A percentile compares a stretch with the other conserved stretches of the same genome.
phyloP scores from a whole-genome alignment of 163 green algal species.

The Scenedesmus sp. region DNA sequence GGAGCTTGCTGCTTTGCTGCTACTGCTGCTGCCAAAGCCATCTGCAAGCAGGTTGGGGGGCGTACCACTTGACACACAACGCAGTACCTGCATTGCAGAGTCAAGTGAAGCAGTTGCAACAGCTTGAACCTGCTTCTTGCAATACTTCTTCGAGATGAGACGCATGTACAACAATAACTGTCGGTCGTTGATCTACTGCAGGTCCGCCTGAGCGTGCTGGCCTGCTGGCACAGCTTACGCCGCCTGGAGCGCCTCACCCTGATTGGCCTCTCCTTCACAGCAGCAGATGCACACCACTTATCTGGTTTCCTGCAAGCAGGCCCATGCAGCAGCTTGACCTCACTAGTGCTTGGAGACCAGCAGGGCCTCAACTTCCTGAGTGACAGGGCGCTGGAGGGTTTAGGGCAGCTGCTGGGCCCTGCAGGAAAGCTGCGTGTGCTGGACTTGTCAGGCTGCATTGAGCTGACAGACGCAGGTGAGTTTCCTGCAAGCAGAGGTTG shows the following conservation, averaged over 20 bases:
- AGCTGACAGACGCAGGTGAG: conserved; percentile 43
- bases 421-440: not conserved
- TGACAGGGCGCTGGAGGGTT: conserved; percentile 9
- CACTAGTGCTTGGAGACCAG: conserved; percentile 40
- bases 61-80: too few species aligned
- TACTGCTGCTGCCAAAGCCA: not conserved
- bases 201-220: conserved; percentile 16
- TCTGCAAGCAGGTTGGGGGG: not conserved
- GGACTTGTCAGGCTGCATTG: conserved; percentile 45
- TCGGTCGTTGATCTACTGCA: too few species aligned
- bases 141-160: too few species aligned
- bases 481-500: not conserved
- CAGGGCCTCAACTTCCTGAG: conserved; percentile 24
- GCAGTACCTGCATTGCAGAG: too few species aligned
- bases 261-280: conserved; percentile 10
- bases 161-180: too few species aligned
- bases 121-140: not conserved
- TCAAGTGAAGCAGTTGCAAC: not conserved
- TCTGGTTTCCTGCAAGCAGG: conserved; percentile 17
- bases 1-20: not conserved
- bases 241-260: conserved; percentile 21
- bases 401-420: conserved; percentile 17
- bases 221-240: conserved; percentile 17
- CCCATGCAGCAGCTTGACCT: not conserved
- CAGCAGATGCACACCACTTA: conserved; percentile 1